Conservation (phyloP, 2,329 filamentous ascomycete genomes). For the Delphinella strobiligena region DNA sequence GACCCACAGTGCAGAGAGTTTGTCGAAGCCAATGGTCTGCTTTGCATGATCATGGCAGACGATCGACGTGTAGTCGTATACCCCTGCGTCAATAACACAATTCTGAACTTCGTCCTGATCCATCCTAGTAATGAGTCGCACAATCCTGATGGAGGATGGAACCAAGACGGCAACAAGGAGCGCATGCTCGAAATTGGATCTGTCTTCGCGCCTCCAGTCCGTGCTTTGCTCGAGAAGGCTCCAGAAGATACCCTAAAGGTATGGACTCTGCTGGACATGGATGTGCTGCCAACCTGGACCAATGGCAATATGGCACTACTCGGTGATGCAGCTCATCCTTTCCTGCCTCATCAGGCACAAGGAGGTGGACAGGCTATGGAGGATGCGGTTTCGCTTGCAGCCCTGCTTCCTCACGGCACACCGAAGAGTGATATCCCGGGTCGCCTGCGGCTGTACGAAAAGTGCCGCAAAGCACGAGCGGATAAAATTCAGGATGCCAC, state of each 20-base stretch:
- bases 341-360: conserved; percentile 51
- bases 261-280: conserved; percentile 53
- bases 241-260: conserved; percentile 32
- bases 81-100: conserved; percentile 33
- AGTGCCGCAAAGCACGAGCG: conserved; percentile 45
- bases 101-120: conserved; percentile 35
- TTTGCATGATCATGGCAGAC: conserved; percentile 31
- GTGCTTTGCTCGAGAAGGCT: conserved; percentile 27
- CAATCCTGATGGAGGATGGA: conserved; percentile 19
- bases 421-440: conserved; percentile 36
- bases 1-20: conserved; percentile 22
- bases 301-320: conserved; percentile 44
- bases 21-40: conserved; percentile 24
- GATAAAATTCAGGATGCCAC: conserved; percentile 47
- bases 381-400: conserved; percentile 48
- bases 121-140: conserved; percentile 24
- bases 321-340: conserved; percentile 58
- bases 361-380: conserved; percentile 55
- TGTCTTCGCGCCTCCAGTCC: conserved; percentile 23
- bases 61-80: conserved; percentile 37
- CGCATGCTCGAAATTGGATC: conserved; percentile 29
- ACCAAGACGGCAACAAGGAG: conserved; percentile 23
- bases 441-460: conserved; percentile 45
- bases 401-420: conserved; percentile 41
- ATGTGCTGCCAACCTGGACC: conserved; percentile 43